Base-by-base conservation (phyloP, 164 flowering plant species). In the Aristolochia californica region DNA sequence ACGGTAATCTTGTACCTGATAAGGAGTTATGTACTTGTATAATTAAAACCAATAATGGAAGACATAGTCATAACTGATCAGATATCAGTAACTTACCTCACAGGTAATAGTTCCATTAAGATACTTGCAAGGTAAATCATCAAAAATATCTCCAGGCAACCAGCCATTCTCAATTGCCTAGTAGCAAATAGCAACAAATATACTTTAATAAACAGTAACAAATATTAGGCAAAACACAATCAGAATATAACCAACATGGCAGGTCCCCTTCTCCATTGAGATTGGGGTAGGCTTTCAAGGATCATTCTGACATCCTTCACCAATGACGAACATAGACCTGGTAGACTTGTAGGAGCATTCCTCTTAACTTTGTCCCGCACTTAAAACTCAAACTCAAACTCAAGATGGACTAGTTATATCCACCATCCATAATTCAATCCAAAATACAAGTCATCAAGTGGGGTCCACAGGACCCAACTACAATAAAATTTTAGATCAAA, bases 81-180 rank as follows among this genome's bases (percentile, higher is more conserved):
- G 21, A 48, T 22, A 16, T 2, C 44, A 26, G 23, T 9, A 59
- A 49, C 56, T 60, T 65, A 88, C 99, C 95, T 89, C 97, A 72
- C 99, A 94, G 2, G 77, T 48, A 63, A 87, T 62, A 40, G 73
- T 63, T 26, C 99, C 99, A 60, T 87, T 65, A 49, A 78, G 62
- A 67, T 71, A 94, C 67, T 89, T 93, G 88, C 95, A 83, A 14
- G 95, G 88, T 58, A 93, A 75, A 61, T 83, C 90, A 76, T 87
- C 90, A 62, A 87, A 67, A 71, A 83, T 63, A 73, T 83, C 91
- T 49, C 87, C 88, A 62, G 99, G 99, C 67, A 93, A 66, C 53
- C 77, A 71, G 11, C 99, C 99, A 68, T 78, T 81, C 62, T 93
- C 97, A 66, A 93, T 85, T 66, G 99, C 96, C 99, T 93, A 14